These are phyloP conservation scores for Elongisporangium senticosum DNA, from an alignment of 352 stramenopile species.

Conservation along the genomic window DNA sequence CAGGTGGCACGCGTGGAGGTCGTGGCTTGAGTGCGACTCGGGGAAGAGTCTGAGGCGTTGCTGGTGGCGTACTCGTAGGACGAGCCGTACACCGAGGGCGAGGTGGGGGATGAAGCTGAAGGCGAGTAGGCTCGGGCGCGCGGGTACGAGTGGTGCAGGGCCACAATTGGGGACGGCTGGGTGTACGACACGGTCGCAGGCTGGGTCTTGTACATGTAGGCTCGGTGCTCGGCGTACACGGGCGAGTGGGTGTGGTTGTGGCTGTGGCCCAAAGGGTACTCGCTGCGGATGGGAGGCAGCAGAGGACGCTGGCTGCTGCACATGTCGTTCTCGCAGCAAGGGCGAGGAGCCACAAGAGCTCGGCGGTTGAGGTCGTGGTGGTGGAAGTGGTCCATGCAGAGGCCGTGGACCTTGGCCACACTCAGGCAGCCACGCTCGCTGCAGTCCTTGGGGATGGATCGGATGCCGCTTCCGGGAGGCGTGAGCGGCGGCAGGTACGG, in stretches of 20 bases:
- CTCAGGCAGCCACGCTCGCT: not conserved
- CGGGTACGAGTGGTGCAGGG: not conserved
- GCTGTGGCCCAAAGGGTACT: not conserved
- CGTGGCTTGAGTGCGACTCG: not conserved
- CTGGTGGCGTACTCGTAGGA: not conserved
- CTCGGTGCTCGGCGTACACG: not conserved
- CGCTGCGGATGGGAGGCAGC: not conserved
- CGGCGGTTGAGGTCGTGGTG: not conserved
- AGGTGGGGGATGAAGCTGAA: not conserved
- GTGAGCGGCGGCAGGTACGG: not conserved
- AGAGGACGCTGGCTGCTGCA: not conserved
- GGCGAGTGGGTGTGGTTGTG: not conserved
- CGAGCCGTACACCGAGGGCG: not conserved
- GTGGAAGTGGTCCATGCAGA: not conserved
- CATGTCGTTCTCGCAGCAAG: not conserved
- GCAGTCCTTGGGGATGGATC: not conserved
- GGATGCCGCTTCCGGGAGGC: not conserved
- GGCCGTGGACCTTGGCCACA: not conserved
- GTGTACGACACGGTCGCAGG: not conserved
- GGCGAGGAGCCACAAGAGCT: not conserved
- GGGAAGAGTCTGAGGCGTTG: not conserved
- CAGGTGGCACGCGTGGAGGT: conserved; percentile 21
- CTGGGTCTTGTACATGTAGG: not conserved
- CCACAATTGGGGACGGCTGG: not conserved
- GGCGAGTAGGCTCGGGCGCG: not conserved